Conservation (phyloP, 1,284 basidiomycete genomes). For the Trichosporon ovoides region DNA sequence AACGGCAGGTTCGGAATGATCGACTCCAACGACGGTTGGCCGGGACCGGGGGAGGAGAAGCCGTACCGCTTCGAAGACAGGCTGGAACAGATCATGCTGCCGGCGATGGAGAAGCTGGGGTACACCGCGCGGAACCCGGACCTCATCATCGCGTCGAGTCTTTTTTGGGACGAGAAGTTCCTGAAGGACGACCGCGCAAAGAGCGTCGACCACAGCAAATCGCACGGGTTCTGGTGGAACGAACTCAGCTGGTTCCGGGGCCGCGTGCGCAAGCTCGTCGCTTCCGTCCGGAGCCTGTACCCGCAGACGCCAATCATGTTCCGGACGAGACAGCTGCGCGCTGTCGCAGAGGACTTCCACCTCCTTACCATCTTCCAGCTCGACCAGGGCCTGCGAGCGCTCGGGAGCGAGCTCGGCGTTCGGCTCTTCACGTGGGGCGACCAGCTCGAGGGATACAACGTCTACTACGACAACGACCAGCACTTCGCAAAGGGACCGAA, state of each 20-base stretch:
- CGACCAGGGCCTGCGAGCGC: conserved; percentile 23
- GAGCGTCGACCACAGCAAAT: conserved; percentile 1
- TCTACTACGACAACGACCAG: conserved; percentile 26
- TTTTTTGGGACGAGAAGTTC: conserved; percentile 28
- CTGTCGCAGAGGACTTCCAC: conserved; percentile 6
- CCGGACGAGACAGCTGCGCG: conserved; percentile 23
- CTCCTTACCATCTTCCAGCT: conserved; percentile 27
- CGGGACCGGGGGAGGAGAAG: conserved; percentile 6
- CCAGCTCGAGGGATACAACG: conserved; percentile 14
- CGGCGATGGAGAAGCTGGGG: conserved; percentile 16
- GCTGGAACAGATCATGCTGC: conserved; percentile 18
- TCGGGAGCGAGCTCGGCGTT: conserved; percentile 21
- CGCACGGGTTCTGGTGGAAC: conserved; percentile 20
- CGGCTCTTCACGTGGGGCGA: conserved; percentile 18
- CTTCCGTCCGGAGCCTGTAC: conserved; percentile 8
- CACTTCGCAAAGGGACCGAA: conserved; percentile 26
- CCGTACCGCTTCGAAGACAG: conserved; percentile 22
- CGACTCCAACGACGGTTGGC: conserved; percentile 23
- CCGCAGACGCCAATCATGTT: conserved; percentile 22
- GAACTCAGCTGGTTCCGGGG: conserved; percentile 26
- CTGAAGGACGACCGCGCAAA: background rate
- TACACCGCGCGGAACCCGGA: conserved; percentile 13
- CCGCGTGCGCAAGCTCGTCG: conserved; percentile 19
- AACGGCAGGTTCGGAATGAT: conserved; percentile 23
- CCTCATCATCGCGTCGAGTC: conserved; percentile 14